Percentiles rank a stretch among this genome's conserved stretches.
phyloP scores from a whole-genome alignment of 2,329 filamentous ascomycete species.

The Neurospora sp. region DNA sequence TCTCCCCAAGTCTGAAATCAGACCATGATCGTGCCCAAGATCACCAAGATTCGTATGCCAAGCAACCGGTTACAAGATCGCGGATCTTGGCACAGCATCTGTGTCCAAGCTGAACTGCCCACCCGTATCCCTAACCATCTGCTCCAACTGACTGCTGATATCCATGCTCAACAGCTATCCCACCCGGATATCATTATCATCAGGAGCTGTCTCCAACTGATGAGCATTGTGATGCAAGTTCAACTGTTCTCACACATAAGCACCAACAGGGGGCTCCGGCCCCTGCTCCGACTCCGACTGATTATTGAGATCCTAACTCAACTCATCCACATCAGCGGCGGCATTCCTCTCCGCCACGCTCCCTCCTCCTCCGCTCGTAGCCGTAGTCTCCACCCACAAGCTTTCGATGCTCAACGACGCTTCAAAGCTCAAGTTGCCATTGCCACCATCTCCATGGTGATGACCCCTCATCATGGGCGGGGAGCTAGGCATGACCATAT shows the following conservation, averaged over 20 bases:
- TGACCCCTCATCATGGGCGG: constrained; percentile 28
- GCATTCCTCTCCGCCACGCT: neutral
- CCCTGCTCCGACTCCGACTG: neutral
- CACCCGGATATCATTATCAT: neutral
- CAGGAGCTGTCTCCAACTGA: neutral
- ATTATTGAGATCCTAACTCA: neutral
- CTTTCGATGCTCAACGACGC: constrained; percentile 13
- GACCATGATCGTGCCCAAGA: neutral
- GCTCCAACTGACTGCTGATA: neutral
- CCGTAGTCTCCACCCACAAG: constrained; percentile 14
- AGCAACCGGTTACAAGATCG: neutral
- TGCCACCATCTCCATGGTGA: constrained; percentile 3
- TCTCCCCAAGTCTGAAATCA: neutral
- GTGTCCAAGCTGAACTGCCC: neutral
- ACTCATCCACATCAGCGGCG: neutral
- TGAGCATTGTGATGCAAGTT: neutral
- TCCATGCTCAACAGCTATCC: neutral
- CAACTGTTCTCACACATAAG: neutral
- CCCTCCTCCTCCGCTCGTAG: neutral
- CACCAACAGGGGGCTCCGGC: neutral
- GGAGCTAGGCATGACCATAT: constrained; percentile 38
- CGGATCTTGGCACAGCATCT: neutral
- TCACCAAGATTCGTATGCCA: neutral
- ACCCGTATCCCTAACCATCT: neutral
- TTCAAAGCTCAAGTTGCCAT: constrained; percentile 16